phyloP scores from a whole-genome alignment of 2,329 filamentous ascomycete genomes.

The Stylonectria norvegica region DNA sequence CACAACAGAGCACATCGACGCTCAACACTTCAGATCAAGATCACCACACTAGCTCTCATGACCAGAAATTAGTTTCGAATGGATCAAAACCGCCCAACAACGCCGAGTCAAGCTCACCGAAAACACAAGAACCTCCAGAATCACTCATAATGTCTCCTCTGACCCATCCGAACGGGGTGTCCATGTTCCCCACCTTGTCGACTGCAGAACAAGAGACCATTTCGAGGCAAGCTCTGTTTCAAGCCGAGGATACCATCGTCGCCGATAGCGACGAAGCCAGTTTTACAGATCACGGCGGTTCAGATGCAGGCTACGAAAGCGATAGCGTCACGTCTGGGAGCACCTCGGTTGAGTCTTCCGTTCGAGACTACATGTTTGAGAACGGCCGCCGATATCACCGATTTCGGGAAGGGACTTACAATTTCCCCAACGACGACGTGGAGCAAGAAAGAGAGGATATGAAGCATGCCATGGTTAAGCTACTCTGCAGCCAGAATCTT shows the following conservation, averaged over 20 bases:
- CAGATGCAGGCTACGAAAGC: constrained; percentile 38
- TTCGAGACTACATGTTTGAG: constrained; percentile 51
- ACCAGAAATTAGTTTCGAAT: not conserved
- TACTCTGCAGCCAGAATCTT: constrained; percentile 46
- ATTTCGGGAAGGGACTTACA: constrained; percentile 53
- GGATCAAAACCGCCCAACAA: constrained; percentile 2
- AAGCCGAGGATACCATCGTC: constrained; percentile 36
- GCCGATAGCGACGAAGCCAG: constrained; percentile 32
- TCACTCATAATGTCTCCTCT: constrained; percentile 29
- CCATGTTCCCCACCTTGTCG: constrained; percentile 36
- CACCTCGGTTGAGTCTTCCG: constrained; percentile 37
- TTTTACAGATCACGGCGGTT: constrained; percentile 16
- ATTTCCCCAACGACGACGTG: constrained; percentile 58
- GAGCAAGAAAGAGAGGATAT: constrained; percentile 59
- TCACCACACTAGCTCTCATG: too few relatives aligned
- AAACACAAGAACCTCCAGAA: constrained; percentile 11
- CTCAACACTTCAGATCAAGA: too few relatives aligned
- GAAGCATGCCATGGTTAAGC: constrained; percentile 51
- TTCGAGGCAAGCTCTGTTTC: constrained; percentile 34
- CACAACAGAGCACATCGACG: not conserved
- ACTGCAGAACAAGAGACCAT: constrained; percentile 34
- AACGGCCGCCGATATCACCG: constrained; percentile 59
- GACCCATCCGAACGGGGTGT: constrained; percentile 37
- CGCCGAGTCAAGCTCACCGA: constrained; percentile 1
- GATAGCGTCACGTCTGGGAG: constrained; percentile 35